These are phyloP conservation scores for Eleusine indica DNA, from an alignment of 176 grass and related monocot genomes.

Conservation along the genomic window DNA sequence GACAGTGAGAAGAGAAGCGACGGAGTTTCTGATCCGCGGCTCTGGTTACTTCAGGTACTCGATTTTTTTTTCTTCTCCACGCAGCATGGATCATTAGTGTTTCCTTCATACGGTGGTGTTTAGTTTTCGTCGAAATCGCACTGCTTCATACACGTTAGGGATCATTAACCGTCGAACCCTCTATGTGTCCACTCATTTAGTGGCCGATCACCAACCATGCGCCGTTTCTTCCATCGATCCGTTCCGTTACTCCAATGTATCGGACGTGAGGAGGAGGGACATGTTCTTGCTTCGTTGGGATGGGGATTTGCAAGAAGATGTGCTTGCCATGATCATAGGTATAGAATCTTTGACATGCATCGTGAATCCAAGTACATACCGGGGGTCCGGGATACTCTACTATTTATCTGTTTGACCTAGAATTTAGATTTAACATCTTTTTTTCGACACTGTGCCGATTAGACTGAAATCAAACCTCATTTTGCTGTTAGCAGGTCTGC, in stretches of 20 bases:
- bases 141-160: background rate
- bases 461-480: background rate
- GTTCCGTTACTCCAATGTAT: background rate
- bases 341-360: background rate
- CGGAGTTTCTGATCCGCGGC: background rate
- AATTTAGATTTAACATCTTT: background rate
- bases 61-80: background rate
- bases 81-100: background rate
- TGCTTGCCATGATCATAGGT: constrained; percentile 8
- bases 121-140: background rate
- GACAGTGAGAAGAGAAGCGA: background rate
- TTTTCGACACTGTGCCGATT: background rate
- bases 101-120: no score
- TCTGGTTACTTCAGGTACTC: background rate
- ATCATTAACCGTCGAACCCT: background rate
- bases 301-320: background rate
- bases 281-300: background rate
- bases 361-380: constrained; percentile 2
- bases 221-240: background rate
- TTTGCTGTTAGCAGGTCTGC: background rate
- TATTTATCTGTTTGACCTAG: background rate
- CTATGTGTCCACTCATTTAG: background rate
- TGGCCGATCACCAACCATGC: background rate
- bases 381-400: background rate
- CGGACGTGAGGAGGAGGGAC: no score